Percentiles rank a stretch among this genome's conserved stretches.
phyloP scores from a whole-genome alignment of 768 basidiomycete species.

The Amanita molliuscula region DNA sequence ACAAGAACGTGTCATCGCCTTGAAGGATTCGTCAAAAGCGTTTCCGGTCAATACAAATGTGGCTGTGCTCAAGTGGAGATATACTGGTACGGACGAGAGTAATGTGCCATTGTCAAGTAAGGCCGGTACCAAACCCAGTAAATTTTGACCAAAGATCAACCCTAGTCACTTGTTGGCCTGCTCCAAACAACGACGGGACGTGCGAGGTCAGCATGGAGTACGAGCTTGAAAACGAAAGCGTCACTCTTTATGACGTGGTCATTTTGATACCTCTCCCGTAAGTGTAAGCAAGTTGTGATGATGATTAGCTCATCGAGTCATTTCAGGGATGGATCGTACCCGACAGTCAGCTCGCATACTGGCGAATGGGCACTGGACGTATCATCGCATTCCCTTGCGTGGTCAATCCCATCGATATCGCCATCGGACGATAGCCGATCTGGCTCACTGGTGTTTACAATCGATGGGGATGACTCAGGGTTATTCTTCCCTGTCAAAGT shows the following conservation, averaged over 20 bases:
- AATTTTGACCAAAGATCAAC: neutral
- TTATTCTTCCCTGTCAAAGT: conserved; percentile 92
- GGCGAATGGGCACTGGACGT: conserved; percentile 81
- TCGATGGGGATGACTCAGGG: conserved; percentile 72
- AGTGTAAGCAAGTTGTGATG: conserved; percentile 19
- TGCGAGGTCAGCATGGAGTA: conserved; percentile 96
- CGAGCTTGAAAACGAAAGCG: conserved; percentile 79
- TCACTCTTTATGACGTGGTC: conserved; percentile 75
- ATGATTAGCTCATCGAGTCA: neutral
- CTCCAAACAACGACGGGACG: conserved; percentile 83
- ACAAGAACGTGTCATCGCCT: conserved; percentile 50
- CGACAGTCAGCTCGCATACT: conserved; percentile 65
- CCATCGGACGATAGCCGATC: conserved; percentile 48
- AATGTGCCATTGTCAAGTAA: conserved; percentile 85
- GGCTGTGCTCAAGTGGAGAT: conserved; percentile 88
- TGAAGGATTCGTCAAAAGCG: conserved; percentile 73
- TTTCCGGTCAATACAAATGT: conserved; percentile 87
- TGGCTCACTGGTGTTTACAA: conserved; percentile 86
- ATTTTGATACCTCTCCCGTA: conserved; percentile 93
- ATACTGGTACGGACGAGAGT: conserved; percentile 84
- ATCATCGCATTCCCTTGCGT: conserved; percentile 71
- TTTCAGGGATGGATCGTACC: conserved; percentile 68
- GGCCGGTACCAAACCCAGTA: conserved; percentile 17
- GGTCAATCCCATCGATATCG: conserved; percentile 68
- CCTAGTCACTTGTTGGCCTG: conserved; percentile 94